phyloP scores from a whole-genome alignment of 139 green algal genomes.

The Chlorella sp. region DNA sequence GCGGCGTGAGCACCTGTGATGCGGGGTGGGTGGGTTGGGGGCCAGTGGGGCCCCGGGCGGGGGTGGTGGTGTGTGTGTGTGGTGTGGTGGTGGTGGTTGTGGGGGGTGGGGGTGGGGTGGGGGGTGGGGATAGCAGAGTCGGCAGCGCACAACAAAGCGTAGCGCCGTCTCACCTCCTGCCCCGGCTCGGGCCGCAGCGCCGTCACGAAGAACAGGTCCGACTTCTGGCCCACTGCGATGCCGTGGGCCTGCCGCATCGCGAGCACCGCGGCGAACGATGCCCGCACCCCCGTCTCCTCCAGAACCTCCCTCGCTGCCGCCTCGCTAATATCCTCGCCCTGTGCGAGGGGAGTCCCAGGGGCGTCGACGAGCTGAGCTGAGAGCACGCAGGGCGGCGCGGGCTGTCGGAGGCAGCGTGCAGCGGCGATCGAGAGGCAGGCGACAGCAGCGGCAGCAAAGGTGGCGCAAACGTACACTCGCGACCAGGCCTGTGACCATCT shows the following conservation, averaged over 20 bases:
- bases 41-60: no score
- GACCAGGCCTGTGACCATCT: constrained; percentile 79
- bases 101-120: no score
- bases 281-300: constrained; percentile 66
- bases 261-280: constrained; percentile 64
- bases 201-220: constrained; percentile 79
- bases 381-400: no score
- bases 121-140: no score
- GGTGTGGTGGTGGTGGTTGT: no score
- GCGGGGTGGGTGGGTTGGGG: not conserved
- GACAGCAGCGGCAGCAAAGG: no score
- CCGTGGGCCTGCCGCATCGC: constrained; percentile 78
- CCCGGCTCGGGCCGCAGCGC: constrained; percentile 30
- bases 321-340: constrained; percentile 58
- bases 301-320: constrained; percentile 67
- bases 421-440: no score
- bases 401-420: no score
- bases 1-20: constrained; percentile 55
- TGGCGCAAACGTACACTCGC: no score
- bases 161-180: constrained; percentile 9
- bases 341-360: no score
- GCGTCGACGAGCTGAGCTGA: no score
- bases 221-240: constrained; percentile 81
- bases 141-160: no score
- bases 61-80: not conserved